Evolutionary conservation across 805 yeast species (phyloP).

Genomic region (Hanseniaspora mollemarum): DNA sequence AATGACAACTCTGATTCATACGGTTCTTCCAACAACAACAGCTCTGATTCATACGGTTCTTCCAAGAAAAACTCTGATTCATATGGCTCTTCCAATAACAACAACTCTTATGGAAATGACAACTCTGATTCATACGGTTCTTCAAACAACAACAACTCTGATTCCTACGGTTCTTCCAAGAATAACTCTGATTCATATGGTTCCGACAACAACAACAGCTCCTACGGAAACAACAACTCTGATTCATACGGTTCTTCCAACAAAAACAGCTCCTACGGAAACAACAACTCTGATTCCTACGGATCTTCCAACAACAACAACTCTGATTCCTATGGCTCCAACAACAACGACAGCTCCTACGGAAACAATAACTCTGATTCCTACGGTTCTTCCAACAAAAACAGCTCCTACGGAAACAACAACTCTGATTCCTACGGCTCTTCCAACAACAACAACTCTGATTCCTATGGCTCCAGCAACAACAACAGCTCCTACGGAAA

Average conservation of each 20-base stretch:
- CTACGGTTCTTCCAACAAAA: conserved; percentile 24
- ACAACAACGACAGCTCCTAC: conserved; percentile 18
- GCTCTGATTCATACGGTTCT: conserved; percentile 21
- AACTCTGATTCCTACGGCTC: conserved; percentile 26
- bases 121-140: conserved; percentile 24
- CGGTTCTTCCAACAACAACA: conserved; percentile 21
- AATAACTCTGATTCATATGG: conserved; percentile 26
- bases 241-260: conserved; percentile 24
- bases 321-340: conserved; percentile 23
- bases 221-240: conserved; percentile 22
- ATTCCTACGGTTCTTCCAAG: conserved; percentile 23
- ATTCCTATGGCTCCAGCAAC: conserved; percentile 29
- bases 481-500: conserved; percentile 22
- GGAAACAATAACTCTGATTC: conserved; percentile 17
- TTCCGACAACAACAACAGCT: conserved; percentile 25
- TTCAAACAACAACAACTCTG: conserved; percentile 21
- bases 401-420: conserved; percentile 22
- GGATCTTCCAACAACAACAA: conserved; percentile 22
- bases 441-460: conserved; percentile 17
- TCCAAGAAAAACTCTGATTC: conserved; percentile 18
- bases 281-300: conserved; percentile 23
- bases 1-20: conserved; percentile 21
- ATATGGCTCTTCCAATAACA: conserved; percentile 25
- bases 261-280: conserved; percentile 26
- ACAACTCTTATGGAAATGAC: conserved; percentile 23